Conservation (phyloP, 1,284 basidiomycete species). For the Wallemia hederae region DNA sequence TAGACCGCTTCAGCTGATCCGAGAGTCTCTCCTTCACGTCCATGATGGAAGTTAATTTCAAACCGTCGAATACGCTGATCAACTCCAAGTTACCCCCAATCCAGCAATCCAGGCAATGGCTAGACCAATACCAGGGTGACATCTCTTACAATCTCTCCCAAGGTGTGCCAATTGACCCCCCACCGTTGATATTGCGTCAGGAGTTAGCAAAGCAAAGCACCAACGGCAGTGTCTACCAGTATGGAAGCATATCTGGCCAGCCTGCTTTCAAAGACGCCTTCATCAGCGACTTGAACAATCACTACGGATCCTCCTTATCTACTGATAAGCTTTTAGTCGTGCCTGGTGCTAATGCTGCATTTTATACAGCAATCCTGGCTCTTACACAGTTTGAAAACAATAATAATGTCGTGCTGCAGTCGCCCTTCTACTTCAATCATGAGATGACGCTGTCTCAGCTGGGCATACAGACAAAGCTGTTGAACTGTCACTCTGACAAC, state of each 20-base stretch:
- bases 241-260: neutral
- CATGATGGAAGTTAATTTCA: neutral
- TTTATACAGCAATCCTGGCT: constrained; percentile 30
- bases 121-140: neutral
- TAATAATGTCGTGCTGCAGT: constrained; percentile 18
- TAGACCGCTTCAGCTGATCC: neutral
- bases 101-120: neutral
- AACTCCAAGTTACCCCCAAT: constrained; percentile 1
- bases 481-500: constrained; percentile 15
- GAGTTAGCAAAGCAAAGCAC: constrained; percentile 23
- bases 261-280: neutral
- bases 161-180: constrained; percentile 31
- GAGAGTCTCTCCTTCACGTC: neutral
- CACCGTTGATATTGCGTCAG: constrained; percentile 25
- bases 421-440: constrained; percentile 8
- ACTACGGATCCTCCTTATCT: neutral
- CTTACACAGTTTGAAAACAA: constrained; percentile 36
- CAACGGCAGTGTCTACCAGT: constrained; percentile 14
- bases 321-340: neutral
- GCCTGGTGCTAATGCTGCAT: constrained; percentile 27
- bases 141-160: constrained; percentile 32
- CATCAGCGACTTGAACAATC: neutral
- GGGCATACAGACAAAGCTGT: neutral
- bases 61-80: neutral
- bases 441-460: constrained; percentile 7